These are phyloP conservation scores for Periglandula ipomoeae DNA, from an alignment of 2,329 filamentous ascomycete genomes.

Conservation along the genomic window DNA sequence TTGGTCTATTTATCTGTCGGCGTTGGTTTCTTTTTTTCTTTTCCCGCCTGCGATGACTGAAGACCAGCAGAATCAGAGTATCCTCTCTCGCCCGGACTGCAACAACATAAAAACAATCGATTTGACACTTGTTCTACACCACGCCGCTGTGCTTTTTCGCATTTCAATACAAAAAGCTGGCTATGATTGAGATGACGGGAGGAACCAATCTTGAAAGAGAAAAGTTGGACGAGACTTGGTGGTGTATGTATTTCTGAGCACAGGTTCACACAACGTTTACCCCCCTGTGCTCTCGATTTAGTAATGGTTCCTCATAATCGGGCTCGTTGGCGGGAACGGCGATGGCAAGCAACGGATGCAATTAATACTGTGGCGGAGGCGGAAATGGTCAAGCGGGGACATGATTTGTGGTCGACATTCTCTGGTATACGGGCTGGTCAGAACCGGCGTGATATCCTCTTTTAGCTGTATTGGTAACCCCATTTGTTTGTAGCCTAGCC, in stretches of 20 bases:
- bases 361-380: constrained; percentile 8
- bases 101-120: constrained; percentile 23
- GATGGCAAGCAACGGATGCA: constrained; percentile 11
- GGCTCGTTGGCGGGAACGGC: constrained; percentile 6
- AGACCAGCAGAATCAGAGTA: constrained; percentile 33
- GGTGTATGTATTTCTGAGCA: constrained; percentile 6
- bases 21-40: constrained; percentile 36
- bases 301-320: constrained; percentile 3
- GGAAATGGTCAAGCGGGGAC: constrained; percentile 6
- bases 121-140: constrained; percentile 20
- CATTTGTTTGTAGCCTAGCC: constrained; percentile 20
- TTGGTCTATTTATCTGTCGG: constrained; percentile 38
- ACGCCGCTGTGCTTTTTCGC: constrained; percentile 20
- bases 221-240: constrained; percentile 10
- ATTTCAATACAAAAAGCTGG: constrained; percentile 18
- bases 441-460: constrained; percentile 8
- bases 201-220: constrained; percentile 13
- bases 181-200: constrained; percentile 23
- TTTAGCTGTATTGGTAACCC: constrained; percentile 18
- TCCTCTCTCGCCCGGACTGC: constrained; percentile 26
- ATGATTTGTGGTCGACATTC: constrained; percentile 12
- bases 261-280: constrained; percentile 1
- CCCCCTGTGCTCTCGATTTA: constrained; percentile 4
- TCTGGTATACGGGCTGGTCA: constrained; percentile 10
- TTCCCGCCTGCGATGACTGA: constrained; percentile 23